Conservation (phyloP, 2,329 filamentous ascomycete species). For the Hortaea sp. region DNA sequence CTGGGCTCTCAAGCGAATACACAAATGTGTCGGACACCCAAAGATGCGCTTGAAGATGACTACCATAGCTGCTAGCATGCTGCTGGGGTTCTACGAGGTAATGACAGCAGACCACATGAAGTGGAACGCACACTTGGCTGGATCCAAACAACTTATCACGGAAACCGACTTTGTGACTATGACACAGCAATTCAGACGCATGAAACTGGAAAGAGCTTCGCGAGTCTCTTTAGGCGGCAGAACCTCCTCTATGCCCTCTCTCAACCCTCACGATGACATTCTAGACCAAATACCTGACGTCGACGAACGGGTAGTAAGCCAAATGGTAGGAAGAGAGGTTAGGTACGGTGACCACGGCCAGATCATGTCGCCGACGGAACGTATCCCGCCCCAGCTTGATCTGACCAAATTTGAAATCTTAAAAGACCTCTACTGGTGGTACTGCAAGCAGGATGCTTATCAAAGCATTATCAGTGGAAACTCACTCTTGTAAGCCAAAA, state of each 20-base stretch:
- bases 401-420: constrained; percentile 71
- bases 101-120: constrained; percentile 91
- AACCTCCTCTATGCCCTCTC: constrained; percentile 1
- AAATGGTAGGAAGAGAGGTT: constrained; percentile 47
- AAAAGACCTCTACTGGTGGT: constrained; percentile 92
- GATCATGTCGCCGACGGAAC: constrained; percentile 30
- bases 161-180: constrained; percentile 72
- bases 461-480: constrained; percentile 85
- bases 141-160: constrained; percentile 68
- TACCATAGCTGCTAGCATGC: constrained; percentile 76
- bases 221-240: constrained; percentile 16
- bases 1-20: constrained; percentile 67
- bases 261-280: constrained; percentile 14
- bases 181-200: constrained; percentile 58
- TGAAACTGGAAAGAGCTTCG: constrained; percentile 44
- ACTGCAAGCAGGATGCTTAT: constrained; percentile 84
- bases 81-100: constrained; percentile 87
- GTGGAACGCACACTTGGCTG: constrained; percentile 87
- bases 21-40: constrained; percentile 61
- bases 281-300: constrained; percentile 35
- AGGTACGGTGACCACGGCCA: constrained; percentile 49
- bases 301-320: constrained; percentile 48
- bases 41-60: constrained; percentile 62
- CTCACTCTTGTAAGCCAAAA: constrained; percentile 61
- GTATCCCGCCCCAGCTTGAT: constrained; percentile 39